Evolutionary conservation across 2,329 filamentous ascomycete genomes (phyloP), one percentile per base, ranked within the genome.

Genomic region (Nigrospora oryzae): DNA sequence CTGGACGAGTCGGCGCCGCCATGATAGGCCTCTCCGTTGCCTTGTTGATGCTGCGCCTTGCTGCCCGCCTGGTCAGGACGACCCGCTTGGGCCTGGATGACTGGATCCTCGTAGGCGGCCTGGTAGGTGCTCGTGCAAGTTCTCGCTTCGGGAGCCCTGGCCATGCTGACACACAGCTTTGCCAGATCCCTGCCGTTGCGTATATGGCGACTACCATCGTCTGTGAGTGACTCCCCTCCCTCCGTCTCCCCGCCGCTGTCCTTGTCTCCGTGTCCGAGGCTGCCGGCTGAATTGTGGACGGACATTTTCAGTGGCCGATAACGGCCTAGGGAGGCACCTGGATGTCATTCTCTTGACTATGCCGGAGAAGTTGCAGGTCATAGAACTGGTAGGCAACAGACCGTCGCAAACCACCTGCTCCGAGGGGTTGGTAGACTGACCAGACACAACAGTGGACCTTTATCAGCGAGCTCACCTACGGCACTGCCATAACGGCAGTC

Each of bases 101-200:
- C 40, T 42, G 40, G 40, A 42, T 42, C 19, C 33, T 42, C n/a
- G 17, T 42, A 13, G 40, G 16, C 23, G 40, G 32, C 40, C 28
- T 42, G 40, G 40, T 42, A 36, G 40, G 16, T 36, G 39, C 30
- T 23, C 16, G 8, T 6, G 1, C 6, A 8, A 40, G n/a, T 40
- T 5, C 38, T 33, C 31, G 31, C 16, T n/a, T 11, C 16, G 31
- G 31, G 31, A 28, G 23, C 23, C 5, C 23, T 2, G 23, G 10
- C 10, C 5, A 13, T 34, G 23, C 23, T 28, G 7, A 12, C 15
- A 34, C 12, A 41, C 12, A 8, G 11, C 16, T 23, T 34, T 4
- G 34, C 31, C 40, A 42, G 40, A 36, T 42, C 23, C 40, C 40
- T 14, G 33, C 33, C 17, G 28, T 42, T 13, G 14, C 16, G 13